phyloP scores from a whole-genome alignment of 2,329 filamentous ascomycete species.

The Aschersonia sp. region DNA sequence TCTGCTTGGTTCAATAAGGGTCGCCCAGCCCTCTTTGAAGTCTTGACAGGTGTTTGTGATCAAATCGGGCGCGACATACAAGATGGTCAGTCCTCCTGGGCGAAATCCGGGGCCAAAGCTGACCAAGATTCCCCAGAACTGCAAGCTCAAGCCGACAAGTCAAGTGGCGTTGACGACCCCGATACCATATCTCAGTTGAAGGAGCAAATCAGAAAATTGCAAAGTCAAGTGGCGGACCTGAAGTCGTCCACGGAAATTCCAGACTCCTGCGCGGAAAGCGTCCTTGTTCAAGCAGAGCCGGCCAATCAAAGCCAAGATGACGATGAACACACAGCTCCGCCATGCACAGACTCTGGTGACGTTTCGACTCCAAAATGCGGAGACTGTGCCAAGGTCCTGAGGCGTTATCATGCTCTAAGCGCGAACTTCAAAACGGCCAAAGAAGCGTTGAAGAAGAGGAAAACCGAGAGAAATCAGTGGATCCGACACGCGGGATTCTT shows the following conservation, averaged over 20 bases:
- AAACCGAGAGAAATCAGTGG: constrained; percentile 29
- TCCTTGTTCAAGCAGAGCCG: too few relatives aligned
- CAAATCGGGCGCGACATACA: constrained; percentile 22
- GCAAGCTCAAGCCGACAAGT: background rate
- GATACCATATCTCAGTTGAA: constrained; percentile 21
- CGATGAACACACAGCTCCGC: background rate
- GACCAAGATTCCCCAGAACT: background rate
- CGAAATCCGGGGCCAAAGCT: too few relatives aligned
- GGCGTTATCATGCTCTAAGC: constrained; percentile 25
- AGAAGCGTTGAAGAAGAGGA: constrained; percentile 23
- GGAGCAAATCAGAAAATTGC: constrained; percentile 26
- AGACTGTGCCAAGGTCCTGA: constrained; percentile 19
- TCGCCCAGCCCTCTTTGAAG: constrained; percentile 23
- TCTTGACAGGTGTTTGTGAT: constrained; percentile 23
- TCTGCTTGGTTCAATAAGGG: constrained; percentile 22
- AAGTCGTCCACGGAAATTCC: background rate
- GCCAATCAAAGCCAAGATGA: background rate
- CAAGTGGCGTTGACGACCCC: background rate
- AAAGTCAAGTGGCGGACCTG: constrained; percentile 15
- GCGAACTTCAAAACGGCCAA: constrained; percentile 26
- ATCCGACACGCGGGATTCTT: constrained; percentile 26
- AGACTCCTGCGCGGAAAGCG: background rate
- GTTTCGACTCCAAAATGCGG: constrained; percentile 11
- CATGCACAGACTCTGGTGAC: constrained; percentile 4
- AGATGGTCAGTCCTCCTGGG: constrained; percentile 13